phyloP scores from a whole-genome alignment of 129 eudicot genomes.

The Rutidosis leptorrhynchoides region DNA sequence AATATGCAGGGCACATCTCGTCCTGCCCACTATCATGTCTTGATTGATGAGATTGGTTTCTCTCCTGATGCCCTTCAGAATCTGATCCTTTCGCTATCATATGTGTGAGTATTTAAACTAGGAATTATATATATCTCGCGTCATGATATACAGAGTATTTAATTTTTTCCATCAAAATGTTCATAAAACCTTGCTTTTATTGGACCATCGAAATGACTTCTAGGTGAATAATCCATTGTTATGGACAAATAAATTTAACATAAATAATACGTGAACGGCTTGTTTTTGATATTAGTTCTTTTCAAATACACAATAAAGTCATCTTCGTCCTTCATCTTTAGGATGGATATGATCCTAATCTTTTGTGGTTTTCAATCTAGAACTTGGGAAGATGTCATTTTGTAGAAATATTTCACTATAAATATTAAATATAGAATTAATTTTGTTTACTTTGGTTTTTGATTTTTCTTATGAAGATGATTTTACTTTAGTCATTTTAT shows the following conservation, averaged over 20 bases:
- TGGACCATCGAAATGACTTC: slow-evolving; percentile 1
- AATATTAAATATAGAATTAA: not conserved
- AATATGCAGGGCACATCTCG: slow-evolving; percentile 76
- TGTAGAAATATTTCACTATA: too few relatives aligned
- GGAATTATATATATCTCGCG: not conserved
- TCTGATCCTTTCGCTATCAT: slow-evolving; percentile 70
- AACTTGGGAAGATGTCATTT: not conserved
- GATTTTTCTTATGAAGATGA: slow-evolving; percentile 5
- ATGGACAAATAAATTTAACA: not conserved
- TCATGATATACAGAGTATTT: slow-evolving; percentile 5
- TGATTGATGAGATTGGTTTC: slow-evolving; percentile 95
- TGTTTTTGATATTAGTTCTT: not conserved
- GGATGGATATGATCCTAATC: not conserved
- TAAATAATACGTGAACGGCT: not conserved
- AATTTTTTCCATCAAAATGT: not conserved
- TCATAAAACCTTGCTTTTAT: not conserved
- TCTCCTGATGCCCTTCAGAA: slow-evolving; percentile 83
- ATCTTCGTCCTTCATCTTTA: not conserved
- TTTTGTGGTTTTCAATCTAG: not conserved
- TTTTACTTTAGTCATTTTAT: not conserved
- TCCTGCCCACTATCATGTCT: slow-evolving; percentile 90
- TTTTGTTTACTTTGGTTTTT: not conserved
- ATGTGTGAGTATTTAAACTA: slow-evolving; percentile 57
- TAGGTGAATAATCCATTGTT: not conserved
- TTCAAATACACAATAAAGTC: not conserved